Evolutionary conservation across 2,329 filamentous ascomycete genomes (phyloP).

Genomic region (Coccinonectria pachysandricola): DNA sequence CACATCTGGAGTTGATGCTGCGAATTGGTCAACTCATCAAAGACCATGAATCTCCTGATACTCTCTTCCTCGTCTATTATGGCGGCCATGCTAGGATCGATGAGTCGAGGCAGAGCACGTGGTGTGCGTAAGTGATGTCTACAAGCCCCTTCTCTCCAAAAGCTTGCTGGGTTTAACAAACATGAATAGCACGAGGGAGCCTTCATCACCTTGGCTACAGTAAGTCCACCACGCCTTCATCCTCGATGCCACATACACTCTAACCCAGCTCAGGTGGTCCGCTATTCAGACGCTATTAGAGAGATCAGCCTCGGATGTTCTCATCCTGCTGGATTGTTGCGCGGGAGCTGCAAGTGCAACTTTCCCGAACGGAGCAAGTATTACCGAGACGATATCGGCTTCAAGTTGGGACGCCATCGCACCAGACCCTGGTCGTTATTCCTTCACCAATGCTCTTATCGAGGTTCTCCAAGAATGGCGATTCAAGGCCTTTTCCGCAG

Average conservation of each 20-base stretch:
- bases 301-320: conserved; percentile 44
- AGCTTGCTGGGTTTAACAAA: conserved; percentile 4
- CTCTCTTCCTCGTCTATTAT: conserved; percentile 48
- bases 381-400: conserved; percentile 52
- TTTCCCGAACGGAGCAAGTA: conserved; percentile 46
- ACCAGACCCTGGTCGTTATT: conserved; percentile 48
- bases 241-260: not conserved
- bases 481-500: conserved; percentile 43
- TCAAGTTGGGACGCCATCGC: conserved; percentile 53
- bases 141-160: not conserved
- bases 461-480: conserved; percentile 50
- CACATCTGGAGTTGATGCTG: conserved; percentile 49
- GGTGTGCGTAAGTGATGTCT: conserved; percentile 49
- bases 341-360: conserved; percentile 50
- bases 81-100: conserved; percentile 51
- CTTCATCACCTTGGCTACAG: conserved; percentile 46
- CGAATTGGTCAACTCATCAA: conserved; percentile 47
- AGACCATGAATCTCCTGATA: conserved; percentile 43
- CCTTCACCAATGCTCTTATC: conserved; percentile 48
- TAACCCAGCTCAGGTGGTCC: conserved; percentile 35
- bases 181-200: conserved; percentile 33
- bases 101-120: conserved; percentile 48
- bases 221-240: conserved; percentile 20
- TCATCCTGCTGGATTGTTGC: conserved; percentile 50
- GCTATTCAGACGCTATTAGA: conserved; percentile 50